Conservation (phyloP, 139 green algal species). For the Desmodesmus armatus region DNA sequence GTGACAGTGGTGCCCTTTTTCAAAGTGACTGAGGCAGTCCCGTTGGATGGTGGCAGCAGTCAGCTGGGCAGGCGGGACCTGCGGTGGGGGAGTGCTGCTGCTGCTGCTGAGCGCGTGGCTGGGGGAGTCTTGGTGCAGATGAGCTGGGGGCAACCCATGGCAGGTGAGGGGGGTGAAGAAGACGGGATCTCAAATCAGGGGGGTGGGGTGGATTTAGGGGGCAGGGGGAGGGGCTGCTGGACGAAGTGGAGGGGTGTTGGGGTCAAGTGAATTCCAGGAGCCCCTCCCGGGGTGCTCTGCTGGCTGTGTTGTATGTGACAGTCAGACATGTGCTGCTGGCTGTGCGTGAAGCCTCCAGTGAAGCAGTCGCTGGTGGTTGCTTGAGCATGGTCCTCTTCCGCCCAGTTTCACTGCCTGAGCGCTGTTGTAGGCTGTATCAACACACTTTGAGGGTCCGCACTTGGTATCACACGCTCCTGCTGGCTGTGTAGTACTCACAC, state of each 20-base stretch:
- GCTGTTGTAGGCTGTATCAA: not conserved
- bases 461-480: not conserved
- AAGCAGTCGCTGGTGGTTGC: not conserved
- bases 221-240: too few species aligned
- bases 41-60: constrained; percentile 9
- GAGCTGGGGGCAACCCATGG: constrained; percentile 33
- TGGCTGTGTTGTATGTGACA: not conserved
- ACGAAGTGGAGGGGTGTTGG: too few species aligned
- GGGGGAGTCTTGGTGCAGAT: constrained; percentile 48
- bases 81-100: constrained; percentile 33
- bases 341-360: not conserved
- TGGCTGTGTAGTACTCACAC: not conserved
- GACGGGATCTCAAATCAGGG: not conserved
- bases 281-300: too few species aligned
- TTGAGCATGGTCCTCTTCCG: not conserved
- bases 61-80: constrained; percentile 46
- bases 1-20: constrained; percentile 60
- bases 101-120: not conserved
- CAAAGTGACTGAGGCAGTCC: constrained; percentile 44
- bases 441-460: too few species aligned
- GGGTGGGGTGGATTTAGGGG: too few species aligned
- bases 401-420: not conserved
- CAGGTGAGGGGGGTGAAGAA: constrained; percentile 22
- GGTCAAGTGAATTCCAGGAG: too few species aligned
- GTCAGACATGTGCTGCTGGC: not conserved